Base-by-base conservation (phyloP, 108 stramenopile genomes). In the Schizochytrium sp. region DNA sequence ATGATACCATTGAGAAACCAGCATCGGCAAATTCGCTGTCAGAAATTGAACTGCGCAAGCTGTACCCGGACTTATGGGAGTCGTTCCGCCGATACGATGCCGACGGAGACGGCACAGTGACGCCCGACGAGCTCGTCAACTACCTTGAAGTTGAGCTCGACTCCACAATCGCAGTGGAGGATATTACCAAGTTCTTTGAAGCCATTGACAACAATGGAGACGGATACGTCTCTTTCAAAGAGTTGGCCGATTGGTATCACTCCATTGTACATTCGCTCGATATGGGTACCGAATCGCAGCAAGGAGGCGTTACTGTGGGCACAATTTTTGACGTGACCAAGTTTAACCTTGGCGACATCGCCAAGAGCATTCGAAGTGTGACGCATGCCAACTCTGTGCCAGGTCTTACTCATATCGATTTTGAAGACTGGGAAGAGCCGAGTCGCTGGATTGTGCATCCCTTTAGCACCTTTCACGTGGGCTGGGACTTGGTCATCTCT, bases 401-500 rank as follows among this genome's bases (percentile, higher is more conserved):
- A 6, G 48, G 51, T 6, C 16, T 25, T 34, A 18, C 1, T 12
- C 0, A 2, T 16, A 3, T 3, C 48, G 76, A 83, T 43, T 53
- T 83, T 3, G 76, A 83, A 12, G 48, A 53, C 6, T 83, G 45
- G 76, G 76, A 83, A 34, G 25, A n/a, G 51, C 48, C 19, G 51
- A 47, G 51, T 12, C 19, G 57, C 2, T 28, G 10, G 16, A 21
- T 94, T 45, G 89, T 94, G 53, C 93, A 94, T 90, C 94, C 94
- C 18, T 63, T 90, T 60, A 89, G 89, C 29, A 87, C 88, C 59
- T 43, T 87, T 14, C 91, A 93, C 59, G 92, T 88, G 14, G 69
- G 89, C 58, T 94, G 93, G 93, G 94, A 94, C 87, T 90, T 93
- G 14, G 14, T 91, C 19, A 88, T 94, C 48, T 91, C 94, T 53